Conservation (phyloP, 768 basidiomycete species). For the Panaeolus papilionaceus region DNA sequence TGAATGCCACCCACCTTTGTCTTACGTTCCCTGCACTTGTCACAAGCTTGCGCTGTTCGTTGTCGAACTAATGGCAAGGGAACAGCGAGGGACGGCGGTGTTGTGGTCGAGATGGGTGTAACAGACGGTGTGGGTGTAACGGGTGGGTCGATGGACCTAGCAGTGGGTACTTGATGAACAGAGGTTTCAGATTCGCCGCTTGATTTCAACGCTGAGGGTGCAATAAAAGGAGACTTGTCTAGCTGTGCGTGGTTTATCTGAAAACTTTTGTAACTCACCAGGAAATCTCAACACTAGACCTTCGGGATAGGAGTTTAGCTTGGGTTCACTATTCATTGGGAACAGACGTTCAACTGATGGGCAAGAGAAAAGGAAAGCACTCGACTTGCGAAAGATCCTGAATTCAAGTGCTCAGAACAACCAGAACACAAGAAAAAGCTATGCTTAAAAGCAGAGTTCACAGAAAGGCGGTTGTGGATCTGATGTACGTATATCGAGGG, state of each 20-base stretch:
- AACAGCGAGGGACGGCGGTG: background rate
- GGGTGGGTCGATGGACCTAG: background rate
- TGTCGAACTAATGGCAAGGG: slow-evolving; percentile 38
- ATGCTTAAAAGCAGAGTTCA: background rate
- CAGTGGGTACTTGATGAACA: background rate
- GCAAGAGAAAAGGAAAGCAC: background rate
- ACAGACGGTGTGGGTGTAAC: slow-evolving; percentile 24
- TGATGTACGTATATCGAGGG: background rate
- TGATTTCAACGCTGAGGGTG: background rate
- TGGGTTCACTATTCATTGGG: background rate
- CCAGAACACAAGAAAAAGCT: no score
- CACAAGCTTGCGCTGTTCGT: slow-evolving; percentile 59
- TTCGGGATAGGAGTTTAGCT: background rate
- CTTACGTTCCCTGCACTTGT: slow-evolving; percentile 63
- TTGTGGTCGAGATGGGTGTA: slow-evolving; percentile 36
- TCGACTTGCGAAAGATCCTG: background rate
- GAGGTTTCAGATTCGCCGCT: background rate
- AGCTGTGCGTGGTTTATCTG: background rate
- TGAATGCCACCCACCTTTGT: slow-evolving; percentile 49
- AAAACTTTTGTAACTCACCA: background rate
- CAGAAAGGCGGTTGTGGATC: background rate
- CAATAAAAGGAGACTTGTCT: background rate
- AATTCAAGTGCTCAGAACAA: background rate
- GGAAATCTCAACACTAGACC: background rate
- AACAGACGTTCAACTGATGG: background rate